Percentiles rank a stretch among this genome's conserved stretches.
Conservation (phyloP, 371 early-diverging fungal genomes). For the Synchytrium microbalum region DNA sequence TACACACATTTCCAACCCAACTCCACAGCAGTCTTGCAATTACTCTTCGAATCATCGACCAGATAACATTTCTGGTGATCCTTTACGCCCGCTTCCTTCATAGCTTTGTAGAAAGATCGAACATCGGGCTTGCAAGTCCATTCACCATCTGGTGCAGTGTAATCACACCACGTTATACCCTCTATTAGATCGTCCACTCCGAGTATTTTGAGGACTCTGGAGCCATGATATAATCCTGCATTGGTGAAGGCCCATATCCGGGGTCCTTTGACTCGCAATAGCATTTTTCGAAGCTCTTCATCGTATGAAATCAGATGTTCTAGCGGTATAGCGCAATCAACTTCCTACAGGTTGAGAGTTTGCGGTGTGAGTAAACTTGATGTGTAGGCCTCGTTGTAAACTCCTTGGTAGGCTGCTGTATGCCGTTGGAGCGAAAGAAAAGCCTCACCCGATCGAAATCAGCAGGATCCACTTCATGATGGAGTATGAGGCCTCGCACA, state of each 20-base stretch:
- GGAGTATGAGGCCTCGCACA: no score
- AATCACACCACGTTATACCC: conserved; percentile 72
- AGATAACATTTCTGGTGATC: conserved; percentile 56
- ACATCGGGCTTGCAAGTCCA: conserved; percentile 74
- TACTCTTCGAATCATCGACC: conserved; percentile 66
- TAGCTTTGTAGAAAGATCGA: conserved; percentile 47
- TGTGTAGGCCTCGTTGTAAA: no score
- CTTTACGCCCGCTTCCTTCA: conserved; percentile 58
- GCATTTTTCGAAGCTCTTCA: conserved; percentile 54
- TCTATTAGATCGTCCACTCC: conserved; percentile 69
- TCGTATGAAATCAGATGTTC: no score
- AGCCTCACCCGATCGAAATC: no score
- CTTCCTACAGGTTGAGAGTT: no score
- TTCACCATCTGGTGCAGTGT: conserved; percentile 50
- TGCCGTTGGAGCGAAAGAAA: no score
- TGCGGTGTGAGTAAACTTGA: no score
- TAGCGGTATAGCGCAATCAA: no score
- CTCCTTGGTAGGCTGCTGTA: no score
- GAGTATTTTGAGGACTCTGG: conserved; percentile 54
- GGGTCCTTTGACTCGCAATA: conserved; percentile 37
- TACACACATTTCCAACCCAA: conserved; percentile 50
- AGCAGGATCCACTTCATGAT: no score
- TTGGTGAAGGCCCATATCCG: conserved; percentile 83
- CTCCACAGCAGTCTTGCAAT: conserved; percentile 52
- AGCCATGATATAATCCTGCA: conserved; percentile 65